Base-by-base conservation (phyloP, 805 yeast genomes). In the Ogataea nitratoaversa region DNA sequence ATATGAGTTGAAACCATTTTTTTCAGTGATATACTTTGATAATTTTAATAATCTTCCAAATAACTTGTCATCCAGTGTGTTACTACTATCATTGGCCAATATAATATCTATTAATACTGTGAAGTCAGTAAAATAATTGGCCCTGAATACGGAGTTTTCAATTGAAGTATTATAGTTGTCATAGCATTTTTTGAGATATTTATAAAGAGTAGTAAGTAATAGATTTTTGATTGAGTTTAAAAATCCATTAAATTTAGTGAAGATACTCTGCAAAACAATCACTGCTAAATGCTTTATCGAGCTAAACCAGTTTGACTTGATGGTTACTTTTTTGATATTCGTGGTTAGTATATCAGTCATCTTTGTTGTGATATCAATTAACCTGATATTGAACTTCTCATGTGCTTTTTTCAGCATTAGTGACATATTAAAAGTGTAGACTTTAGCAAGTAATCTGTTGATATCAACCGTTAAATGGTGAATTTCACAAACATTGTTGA, bases 221-320 rank as follows among this genome's bases (percentile, higher is more conserved):
- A 49, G 47, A 19, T 34, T 38, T 38, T 65, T 65, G 39, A 38
- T 52, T 9, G 60, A 54, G 35, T 61, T 63, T 18, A 65, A 46
- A 28, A 65, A 65, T 2, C 69, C 69, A 32, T 54, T 52, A 37
- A 65, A 65, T 31, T 52, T 55, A 13, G 54, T 48, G 34, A 60
- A 60, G 2, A 63, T 44, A 14, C 49, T 44, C 38, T 59, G 61
- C 20, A 65, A 43, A 11, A 60, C 28, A 4, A 60, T 48, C 16
- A 58, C 36, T 14, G 62, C 50, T 22, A 60, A 20, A 34, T 63
- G 66, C 40, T 64, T 65, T 8, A 54, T 31, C 2, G 55, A 40
- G 5, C 60, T 54, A 37, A 50, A 59, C 65, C 67, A 63, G 40
- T 58, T 62, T 19, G 50, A 44, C 13, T 54, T 57, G 53, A 63